Conservation (phyloP, 2,329 filamentous ascomycete species). For the Mycogone perniciosa region DNA sequence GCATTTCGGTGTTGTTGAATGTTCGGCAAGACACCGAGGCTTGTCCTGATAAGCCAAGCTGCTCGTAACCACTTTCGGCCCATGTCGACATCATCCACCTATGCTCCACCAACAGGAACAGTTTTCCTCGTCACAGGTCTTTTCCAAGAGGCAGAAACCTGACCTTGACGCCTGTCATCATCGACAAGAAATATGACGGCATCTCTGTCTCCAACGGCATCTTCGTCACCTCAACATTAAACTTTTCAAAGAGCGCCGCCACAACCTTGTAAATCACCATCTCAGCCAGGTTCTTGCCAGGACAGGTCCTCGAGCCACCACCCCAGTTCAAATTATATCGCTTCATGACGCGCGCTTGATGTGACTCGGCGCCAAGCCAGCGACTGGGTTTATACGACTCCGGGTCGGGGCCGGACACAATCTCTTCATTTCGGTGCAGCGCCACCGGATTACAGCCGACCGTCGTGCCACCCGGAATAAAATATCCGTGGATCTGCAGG, state of each 20-base stretch:
- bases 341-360: slow-evolving; percentile 35
- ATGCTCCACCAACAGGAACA: no score
- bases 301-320: slow-evolving; percentile 44
- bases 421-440: slow-evolving; percentile 42
- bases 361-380: slow-evolving; percentile 35
- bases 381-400: slow-evolving; percentile 39
- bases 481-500: slow-evolving; percentile 32
- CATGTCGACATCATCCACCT: no score
- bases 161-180: slow-evolving; percentile 41
- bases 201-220: slow-evolving; percentile 34
- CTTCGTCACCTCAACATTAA: slow-evolving; percentile 34
- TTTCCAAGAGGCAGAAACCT: slow-evolving; percentile 26
- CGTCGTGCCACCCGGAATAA: slow-evolving; percentile 38
- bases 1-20: no score
- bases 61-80: no score
- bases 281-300: slow-evolving; percentile 45
- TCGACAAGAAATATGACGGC: slow-evolving; percentile 46
- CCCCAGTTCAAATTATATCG: slow-evolving; percentile 46
- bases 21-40: no score
- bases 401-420: slow-evolving; percentile 41
- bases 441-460: slow-evolving; percentile 46
- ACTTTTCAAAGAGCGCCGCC: slow-evolving; percentile 35
- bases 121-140: no score
- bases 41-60: no score
- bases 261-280: slow-evolving; percentile 42